Conservation (phyloP, 2,329 filamentous ascomycete genomes). For the Mariannaea sp. region DNA sequence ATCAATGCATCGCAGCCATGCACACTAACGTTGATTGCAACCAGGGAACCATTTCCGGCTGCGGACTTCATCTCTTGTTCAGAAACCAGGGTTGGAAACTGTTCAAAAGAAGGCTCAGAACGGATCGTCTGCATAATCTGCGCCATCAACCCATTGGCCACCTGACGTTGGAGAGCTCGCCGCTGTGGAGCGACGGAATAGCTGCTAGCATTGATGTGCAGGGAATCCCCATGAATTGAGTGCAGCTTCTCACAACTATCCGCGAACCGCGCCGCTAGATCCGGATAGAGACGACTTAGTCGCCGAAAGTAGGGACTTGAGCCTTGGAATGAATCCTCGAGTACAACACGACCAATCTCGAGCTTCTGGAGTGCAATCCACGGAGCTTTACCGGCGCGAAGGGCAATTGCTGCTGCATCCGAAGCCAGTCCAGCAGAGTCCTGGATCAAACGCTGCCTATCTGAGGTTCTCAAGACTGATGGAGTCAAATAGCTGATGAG, state of each 20-base stretch:
- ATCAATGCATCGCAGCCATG: conserved; percentile 12
- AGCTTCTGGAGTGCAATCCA: background rate
- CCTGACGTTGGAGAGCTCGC: background rate
- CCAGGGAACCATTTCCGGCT: conserved; percentile 1
- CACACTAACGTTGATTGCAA: conserved; percentile 3
- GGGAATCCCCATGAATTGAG: no score
- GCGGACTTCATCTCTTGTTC: background rate
- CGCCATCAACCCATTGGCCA: background rate
- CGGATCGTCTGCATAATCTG: background rate
- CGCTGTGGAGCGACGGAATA: background rate
- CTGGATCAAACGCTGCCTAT: background rate
- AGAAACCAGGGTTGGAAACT: background rate
- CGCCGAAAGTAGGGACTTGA: background rate
- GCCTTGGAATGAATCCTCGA: background rate
- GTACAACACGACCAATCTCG: background rate
- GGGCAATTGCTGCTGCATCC: background rate
- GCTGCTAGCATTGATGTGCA: background rate
- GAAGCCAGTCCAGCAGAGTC: background rate
- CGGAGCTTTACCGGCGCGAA: background rate
- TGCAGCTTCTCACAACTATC: background rate
- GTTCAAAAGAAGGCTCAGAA: background rate
- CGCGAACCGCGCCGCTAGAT: background rate
- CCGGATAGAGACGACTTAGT: background rate
- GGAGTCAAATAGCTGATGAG: no score
- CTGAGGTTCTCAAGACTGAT: no score